Evolutionary conservation across 2,329 filamentous ascomycete species (phyloP).

Genomic region (Thielaviopsis populi): DNA sequence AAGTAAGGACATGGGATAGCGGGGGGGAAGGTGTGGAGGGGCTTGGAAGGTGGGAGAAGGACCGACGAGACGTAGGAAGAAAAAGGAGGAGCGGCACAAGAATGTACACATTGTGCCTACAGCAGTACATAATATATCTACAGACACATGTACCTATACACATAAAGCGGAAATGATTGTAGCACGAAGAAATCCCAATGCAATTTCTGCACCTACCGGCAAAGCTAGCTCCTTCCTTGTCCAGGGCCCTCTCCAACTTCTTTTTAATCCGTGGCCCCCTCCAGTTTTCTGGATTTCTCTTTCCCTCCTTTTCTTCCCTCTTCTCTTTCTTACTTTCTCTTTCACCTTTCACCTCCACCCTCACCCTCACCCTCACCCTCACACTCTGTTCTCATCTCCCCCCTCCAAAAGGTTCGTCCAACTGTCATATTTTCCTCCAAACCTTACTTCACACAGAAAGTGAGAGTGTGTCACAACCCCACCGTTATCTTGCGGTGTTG

Average conservation of each 20-base stretch:
- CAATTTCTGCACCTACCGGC: slow-evolving; percentile 13
- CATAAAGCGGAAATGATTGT: not conserved
- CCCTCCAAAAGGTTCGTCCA: slow-evolving; percentile 4
- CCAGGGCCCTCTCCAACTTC: slow-evolving; percentile 6
- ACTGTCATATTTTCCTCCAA: not conserved
- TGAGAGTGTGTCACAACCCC: not conserved
- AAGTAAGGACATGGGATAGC: not conserved
- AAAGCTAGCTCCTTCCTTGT: slow-evolving; percentile 12
- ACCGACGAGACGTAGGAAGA: not conserved
- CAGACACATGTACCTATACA: not conserved
- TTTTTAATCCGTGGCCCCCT: slow-evolving; percentile 17
- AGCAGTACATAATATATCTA: not conserved
- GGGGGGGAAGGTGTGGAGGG: not conserved
- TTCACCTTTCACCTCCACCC: slow-evolving; percentile 15
- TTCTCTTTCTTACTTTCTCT: slow-evolving; percentile 12
- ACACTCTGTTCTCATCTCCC: slow-evolving; percentile 15
- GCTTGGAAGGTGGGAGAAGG: not conserved
- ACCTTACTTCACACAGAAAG: not conserved
- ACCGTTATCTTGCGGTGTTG: slow-evolving; percentile 14
- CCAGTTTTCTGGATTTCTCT: slow-evolving; percentile 23
- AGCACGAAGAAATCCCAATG: slow-evolving; percentile 8
- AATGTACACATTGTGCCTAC: not conserved
- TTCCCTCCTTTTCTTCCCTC: slow-evolving; percentile 20
- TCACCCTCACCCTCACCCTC: slow-evolving; percentile 18
- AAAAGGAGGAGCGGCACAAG: not conserved